Conservation (phyloP, 2,329 filamentous ascomycete genomes). For the Cadophora sp. region DNA sequence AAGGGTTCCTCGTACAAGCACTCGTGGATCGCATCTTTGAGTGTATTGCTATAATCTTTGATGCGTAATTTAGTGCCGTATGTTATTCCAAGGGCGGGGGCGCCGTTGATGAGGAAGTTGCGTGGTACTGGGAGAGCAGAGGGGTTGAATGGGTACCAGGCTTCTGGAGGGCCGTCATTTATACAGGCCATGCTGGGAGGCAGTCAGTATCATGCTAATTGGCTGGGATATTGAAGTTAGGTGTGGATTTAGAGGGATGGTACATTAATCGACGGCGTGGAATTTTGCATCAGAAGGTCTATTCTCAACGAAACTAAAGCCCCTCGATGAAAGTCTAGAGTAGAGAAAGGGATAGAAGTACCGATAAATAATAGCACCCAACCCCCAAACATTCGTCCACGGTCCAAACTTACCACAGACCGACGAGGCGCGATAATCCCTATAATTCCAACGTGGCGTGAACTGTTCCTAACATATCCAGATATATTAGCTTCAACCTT, state of each 20-base stretch:
- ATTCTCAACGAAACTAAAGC: too few relatives aligned
- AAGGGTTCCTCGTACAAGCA: slow-evolving; percentile 19
- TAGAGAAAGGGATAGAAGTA: background rate
- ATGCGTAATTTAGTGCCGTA: background rate
- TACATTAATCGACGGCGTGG: too few relatives aligned
- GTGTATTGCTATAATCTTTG: background rate
- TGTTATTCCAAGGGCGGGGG: background rate
- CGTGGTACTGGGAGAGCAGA: background rate
- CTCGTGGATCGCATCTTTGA: slow-evolving; percentile 15
- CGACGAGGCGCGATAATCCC: background rate
- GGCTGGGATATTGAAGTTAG: too few relatives aligned
- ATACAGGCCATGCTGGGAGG: background rate
- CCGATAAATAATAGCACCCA: slow-evolving; percentile 8
- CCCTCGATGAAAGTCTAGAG: too few relatives aligned
- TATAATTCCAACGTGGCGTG: slow-evolving; percentile 14
- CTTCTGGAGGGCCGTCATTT: background rate
- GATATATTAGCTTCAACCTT: background rate
- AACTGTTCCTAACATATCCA: slow-evolving; percentile 14
- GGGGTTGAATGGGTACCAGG: background rate
- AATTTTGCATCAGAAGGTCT: too few relatives aligned
- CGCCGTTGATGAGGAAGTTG: background rate
- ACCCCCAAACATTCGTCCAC: slow-evolving; percentile 13
- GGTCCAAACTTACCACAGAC: background rate
- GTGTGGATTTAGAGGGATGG: too few relatives aligned
- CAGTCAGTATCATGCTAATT: background rate